Evolutionary conservation across 148 eudicot genomes (phyloP), one percentile per base, ranked within the genome.

Genomic region (Agrostemma githago): DNA sequence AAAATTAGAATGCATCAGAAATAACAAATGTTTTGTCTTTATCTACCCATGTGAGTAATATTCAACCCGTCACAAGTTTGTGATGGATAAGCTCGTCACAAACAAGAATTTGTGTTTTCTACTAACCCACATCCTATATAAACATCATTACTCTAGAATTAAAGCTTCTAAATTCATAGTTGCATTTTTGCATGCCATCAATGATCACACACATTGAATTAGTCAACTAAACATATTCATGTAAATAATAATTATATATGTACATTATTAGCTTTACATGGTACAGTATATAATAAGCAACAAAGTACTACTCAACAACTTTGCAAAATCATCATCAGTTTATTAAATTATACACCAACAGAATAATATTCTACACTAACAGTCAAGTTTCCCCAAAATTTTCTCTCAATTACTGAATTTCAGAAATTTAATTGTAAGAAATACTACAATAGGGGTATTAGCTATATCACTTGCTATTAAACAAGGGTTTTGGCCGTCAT

Each of bases 41-140:
- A 26, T 26, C 34, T 26, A 26, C 34, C 34, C 34, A 26, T 26
- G 34, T 26, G 34, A 26, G 34, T 26, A 26, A 26, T 26, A 26
- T 26, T 26, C 34, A 1, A 26, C 34, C 34, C 34, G 34, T 26
- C 34, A 26, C 34, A 26, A 26, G 34, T 26, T 26, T 26, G 34
- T 26, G 34, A 26, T 26, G 34, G 34, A 26, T 26, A 26, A 26
- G 34, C 34, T 26, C 34, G 34, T 26, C 34, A 26, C 34, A 26
- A 26, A 26, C 34, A 26, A 26, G 34, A 26, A 26, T 26, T 26
- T 26, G 34, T 1, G 34, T 26, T 51, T 44, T 71, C 17, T 14
- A 40, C 16, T 71, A 67, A 71, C 71, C 71, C 76, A 72, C 75
- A 26, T 21, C 43, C 75, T 57, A 4, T 57, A 4, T 16, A 77